Evolutionary conservation across 257 asterid genomes (phyloP), one percentile per base, ranked within the genome.

Genomic region (Capsicum chinense): DNA sequence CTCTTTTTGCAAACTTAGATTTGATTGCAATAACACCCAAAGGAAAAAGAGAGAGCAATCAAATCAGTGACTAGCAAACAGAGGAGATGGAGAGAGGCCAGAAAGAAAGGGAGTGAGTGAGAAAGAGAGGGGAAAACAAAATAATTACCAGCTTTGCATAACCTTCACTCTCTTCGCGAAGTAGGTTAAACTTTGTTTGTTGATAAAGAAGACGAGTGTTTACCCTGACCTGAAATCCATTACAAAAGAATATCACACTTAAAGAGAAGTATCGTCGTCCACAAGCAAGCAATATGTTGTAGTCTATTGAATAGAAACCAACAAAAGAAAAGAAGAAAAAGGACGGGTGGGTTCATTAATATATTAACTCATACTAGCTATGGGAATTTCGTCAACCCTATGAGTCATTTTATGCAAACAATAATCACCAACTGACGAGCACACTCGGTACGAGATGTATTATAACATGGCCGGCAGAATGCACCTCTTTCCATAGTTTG

Each of bases 121-220:
- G 7, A 66, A 15, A 50, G 7, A 14, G 19, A 62, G 14, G 42
- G 50, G 17, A 54, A 48, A 42, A 67, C 50, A 56, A 12, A 66
- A 79, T 19, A 48, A 63, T 7, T 94, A 97, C 99, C 99, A 97
- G 95, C 87, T 97, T 97, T 74, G 99, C 98, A 88, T 95, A 97
- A 84, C 99, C 99, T 87, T 97, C 99, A 52, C 98, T 97, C 91
- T 97, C 99, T 91, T 97, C 99, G 70, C 98, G 94, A 62, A 97
- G 98, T 90, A 97, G 95, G 87, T 97, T 97, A 85, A 97, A 97
- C 85, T 97, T 97, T 57, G 99, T 97, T 91, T 97, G 99, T 87
- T 97, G 99, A 90, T 97, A 97, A 83, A 97, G 98, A 92, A 97
- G 99, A 76, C 99, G 97, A 44, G 99, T 97, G 87, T 97, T 97